Base-by-base conservation (phyloP, 1,139 yeast species). In the Geotrichum histeridarum region DNA sequence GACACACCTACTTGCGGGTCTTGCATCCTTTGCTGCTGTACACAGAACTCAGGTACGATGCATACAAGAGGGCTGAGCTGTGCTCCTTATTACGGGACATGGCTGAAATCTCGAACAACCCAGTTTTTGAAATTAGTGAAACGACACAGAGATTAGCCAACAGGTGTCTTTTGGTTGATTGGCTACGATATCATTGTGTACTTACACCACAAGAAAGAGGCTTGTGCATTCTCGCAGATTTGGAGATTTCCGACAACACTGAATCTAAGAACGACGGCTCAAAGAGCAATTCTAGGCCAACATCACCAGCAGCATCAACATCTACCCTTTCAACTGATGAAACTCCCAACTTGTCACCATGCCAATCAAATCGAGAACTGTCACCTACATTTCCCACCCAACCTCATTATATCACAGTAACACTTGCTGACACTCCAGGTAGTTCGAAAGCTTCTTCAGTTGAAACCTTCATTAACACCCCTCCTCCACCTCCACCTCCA, bases 1-100 rank as follows among this genome's bases (percentile, higher is more conserved):
- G 89, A 43, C 80, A 86, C 61, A 86, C 95, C 0, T 89, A 86
- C 63, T 70, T 91, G 47, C 77, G 95, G 57, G 93, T 90, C 1
- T 65, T 91, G 44, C 77, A 82, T 61, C 95, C 95, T 0, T 70
- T 91, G 62, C 69, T 91, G 44, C 73, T 77, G 58, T 83, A 83
- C 61, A 80, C 95, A 2, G 57, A 55, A 22, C 44, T 53, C 14
- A 42, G 50, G 33, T 12, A 35, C 4, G 54, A 91, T 90, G 12
- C 75, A 9, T 88, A 89, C 67, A 85, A 87, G 63, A 74, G 71
- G 35, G 74, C 73, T 0, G 86, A 82, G 54, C 67, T 90, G 8
- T 61, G 71, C 9, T 75, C 77, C 6, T 70, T 84, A 8, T 69
- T 90, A 44, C 70, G 74, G 11, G 76, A 78, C 59, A 71, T 86